Percentiles rank a stretch among this genome's conserved stretches.
Conservation (phyloP, 2,329 filamentous ascomycete genomes). For the Paecilomyces niveus region DNA sequence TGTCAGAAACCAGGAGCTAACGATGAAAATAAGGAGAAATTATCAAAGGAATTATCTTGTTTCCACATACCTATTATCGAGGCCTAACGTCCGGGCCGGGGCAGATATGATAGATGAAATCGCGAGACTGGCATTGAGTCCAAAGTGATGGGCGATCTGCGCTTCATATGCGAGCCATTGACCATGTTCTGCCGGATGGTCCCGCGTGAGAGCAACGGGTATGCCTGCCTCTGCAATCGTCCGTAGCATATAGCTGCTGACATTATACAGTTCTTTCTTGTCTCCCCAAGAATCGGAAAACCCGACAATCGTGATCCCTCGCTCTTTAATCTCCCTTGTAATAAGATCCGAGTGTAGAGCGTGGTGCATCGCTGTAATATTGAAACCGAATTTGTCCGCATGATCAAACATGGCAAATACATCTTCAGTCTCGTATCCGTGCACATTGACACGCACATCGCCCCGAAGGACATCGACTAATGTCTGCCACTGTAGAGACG, state of each 20-base stretch:
- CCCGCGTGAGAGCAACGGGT: not conserved
- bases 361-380: slow-evolving; percentile 60
- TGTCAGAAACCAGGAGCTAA: not conserved
- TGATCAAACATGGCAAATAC: slow-evolving; percentile 62
- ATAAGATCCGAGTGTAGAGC: slow-evolving; percentile 60
- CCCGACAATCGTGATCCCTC: slow-evolving; percentile 50
- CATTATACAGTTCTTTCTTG: slow-evolving; percentile 58
- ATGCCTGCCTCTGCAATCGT: not conserved
- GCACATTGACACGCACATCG: slow-evolving; percentile 62
- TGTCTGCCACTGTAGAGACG: slow-evolving; percentile 58
- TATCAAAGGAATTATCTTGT: not conserved
- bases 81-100: not conserved
- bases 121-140: not conserved
- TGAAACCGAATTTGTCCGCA: slow-evolving; percentile 64
- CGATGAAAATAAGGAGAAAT: not conserved
- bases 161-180: not conserved
- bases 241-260: slow-evolving; percentile 36
- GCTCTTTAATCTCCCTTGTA: slow-evolving; percentile 43
- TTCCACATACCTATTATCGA: not conserved
- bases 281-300: slow-evolving; percentile 69
- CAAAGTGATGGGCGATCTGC: not conserved
- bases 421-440: slow-evolving; percentile 64
- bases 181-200: not conserved
- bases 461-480: slow-evolving; percentile 56
- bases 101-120: not conserved